Evolutionary conservation across 805 yeast species (phyloP), one percentile per base, ranked within the genome.

Genomic region (Nakazawaea anatomiae): DNA sequence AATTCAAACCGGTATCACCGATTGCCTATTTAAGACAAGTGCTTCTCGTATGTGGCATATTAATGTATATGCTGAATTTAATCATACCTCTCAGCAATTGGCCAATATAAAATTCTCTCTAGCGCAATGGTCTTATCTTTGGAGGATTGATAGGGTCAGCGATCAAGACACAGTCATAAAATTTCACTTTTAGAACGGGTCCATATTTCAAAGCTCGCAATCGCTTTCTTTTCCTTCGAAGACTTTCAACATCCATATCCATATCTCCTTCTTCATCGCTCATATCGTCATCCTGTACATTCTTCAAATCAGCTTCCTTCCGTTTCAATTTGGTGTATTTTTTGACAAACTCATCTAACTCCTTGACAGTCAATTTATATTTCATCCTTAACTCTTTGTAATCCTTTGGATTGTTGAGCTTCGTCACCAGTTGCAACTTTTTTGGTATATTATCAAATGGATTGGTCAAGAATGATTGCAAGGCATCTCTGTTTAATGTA

Each of bases 381-480:
- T 87, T 87, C 28, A 60, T 54, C 14, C 65, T 63, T 53, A 84
- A 56, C 59, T 87, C 94, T 5, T 67, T 61, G 3, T 54, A 58
- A 60, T 86, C 80, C 5, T 60, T 60, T 1, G 65, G 53, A 58
- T 86, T 73, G 30, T 74, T 69, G 31, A 87, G 70, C 14, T 66
- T 65, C 0, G 89, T 80, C 27, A 83, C 68, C 8, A 64, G 63
- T 3, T 74, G 72, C 38, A 83, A 61, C 42, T 71, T 68, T 27
- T 65, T 58, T 8, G 60, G 57, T 86, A 88, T 81, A 55, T 72
- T 75, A 32, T 48, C 54, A 32, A 35, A 44, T 4, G 45, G 51
- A 14, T 44, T 40, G n/a, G 52, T 51, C 29, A 52, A 39, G 30
- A 51, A 52, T 5, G 32, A 9, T 35, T 50, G 46, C 9, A 52